A percentile compares a stretch with the other conserved stretches of the same genome.
These are phyloP conservation scores for Yarrowia osloensis DNA, from an alignment of 805 yeast genomes.

Conservation along the genomic window DNA sequence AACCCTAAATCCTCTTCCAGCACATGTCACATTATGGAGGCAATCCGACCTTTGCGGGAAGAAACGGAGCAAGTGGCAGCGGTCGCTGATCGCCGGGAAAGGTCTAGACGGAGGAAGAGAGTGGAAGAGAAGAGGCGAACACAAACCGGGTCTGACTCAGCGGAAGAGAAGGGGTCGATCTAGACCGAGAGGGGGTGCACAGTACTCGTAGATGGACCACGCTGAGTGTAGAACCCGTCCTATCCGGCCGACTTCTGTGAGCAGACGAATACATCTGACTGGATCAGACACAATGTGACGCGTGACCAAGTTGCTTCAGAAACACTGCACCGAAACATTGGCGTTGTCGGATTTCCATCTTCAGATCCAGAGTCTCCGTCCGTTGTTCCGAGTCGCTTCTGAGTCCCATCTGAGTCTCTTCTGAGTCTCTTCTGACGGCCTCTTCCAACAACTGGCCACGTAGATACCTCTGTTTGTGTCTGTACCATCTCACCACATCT, in stretches of 20 bases:
- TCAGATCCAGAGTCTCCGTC: neutral
- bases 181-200: neutral
- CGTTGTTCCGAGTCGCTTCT: too few relatives aligned
- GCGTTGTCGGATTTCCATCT: too few relatives aligned
- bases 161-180: neutral
- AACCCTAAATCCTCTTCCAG: neutral
- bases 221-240: too few relatives aligned
- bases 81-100: constrained; percentile 11
- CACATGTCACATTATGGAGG: constrained; percentile 27
- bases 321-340: neutral
- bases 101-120: neutral
- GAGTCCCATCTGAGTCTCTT: too few relatives aligned
- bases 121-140: neutral
- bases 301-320: neutral
- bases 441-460: too few relatives aligned
- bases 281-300: neutral
- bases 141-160: neutral
- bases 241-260: too few relatives aligned
- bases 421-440: too few relatives aligned
- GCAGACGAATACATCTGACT: too few relatives aligned
- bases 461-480: too few relatives aligned
- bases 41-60: constrained; percentile 1
- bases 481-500: too few relatives aligned
- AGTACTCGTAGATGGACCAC: too few relatives aligned
- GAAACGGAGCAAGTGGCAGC: constrained; percentile 19